These are phyloP conservation scores for Tulasnella sp. DNA, from an alignment of 768 basidiomycete genomes.

Conservation along the genomic window DNA sequence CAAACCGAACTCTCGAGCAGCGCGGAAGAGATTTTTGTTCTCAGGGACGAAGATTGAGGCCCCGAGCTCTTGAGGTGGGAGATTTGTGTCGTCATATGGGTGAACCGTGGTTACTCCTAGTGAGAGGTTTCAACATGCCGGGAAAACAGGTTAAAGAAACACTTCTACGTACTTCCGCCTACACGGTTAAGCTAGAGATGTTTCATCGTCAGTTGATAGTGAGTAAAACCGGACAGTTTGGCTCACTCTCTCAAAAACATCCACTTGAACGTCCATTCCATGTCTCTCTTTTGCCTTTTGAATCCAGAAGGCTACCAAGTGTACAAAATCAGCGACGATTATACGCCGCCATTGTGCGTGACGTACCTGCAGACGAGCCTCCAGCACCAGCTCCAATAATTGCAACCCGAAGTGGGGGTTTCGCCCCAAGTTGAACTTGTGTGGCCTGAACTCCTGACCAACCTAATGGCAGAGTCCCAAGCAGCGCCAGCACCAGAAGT, in stretches of 20 bases:
- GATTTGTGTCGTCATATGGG: constrained; percentile 59
- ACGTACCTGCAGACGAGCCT: constrained; percentile 63
- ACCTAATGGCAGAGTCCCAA: neutral
- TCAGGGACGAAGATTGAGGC: constrained; percentile 77
- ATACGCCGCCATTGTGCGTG: constrained; percentile 28
- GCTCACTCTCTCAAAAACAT: constrained; percentile 68
- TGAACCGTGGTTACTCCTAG: constrained; percentile 74
- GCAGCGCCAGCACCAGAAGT: neutral
- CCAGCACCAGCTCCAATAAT: constrained; percentile 89
- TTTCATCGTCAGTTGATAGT: constrained; percentile 35
- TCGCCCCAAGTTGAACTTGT: neutral
- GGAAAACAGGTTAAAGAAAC: no score
- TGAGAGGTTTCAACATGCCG: neutral
- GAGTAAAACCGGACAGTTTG: neutral
- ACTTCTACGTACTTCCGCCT: constrained; percentile 71
- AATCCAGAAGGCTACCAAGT: constrained; percentile 68
- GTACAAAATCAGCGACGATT: neutral
- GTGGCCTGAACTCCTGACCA: neutral
- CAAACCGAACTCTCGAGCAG: constrained; percentile 75
- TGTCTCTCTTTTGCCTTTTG: constrained; percentile 64
- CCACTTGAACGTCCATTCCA: constrained; percentile 66
- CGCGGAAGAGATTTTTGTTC: constrained; percentile 70
- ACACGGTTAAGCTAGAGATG: constrained; percentile 45
- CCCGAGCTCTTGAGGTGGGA: constrained; percentile 72
- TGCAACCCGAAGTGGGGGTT: constrained; percentile 49